These are phyloP conservation scores for Mycena epipterygia DNA, from an alignment of 768 basidiomycete genomes.

Conservation along the genomic window DNA sequence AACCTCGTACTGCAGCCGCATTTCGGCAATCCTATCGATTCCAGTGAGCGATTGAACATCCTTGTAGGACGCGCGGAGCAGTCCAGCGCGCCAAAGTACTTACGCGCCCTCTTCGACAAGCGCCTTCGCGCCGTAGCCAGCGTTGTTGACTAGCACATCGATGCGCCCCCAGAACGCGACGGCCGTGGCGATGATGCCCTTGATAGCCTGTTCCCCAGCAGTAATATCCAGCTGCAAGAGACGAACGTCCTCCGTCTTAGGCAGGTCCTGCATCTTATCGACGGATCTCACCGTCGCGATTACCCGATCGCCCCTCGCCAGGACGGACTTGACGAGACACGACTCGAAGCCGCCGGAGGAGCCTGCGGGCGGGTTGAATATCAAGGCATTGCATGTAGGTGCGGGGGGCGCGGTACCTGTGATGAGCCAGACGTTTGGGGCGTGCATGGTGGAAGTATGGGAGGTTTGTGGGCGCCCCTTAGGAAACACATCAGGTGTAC, in stretches of 20 bases:
- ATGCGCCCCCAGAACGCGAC: conserved; percentile 53
- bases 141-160: conserved; percentile 61
- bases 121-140: conserved; percentile 52
- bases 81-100: conserved; percentile 19
- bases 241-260: conserved; percentile 40
- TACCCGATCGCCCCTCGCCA: conserved; percentile 60
- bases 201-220: conserved; percentile 44
- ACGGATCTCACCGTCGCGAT: conserved; percentile 57
- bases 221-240: conserved; percentile 55
- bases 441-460: conserved; percentile 13
- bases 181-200: conserved; percentile 46
- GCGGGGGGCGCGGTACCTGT: background rate
- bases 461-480: too few species aligned
- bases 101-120: conserved; percentile 58
- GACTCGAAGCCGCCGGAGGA: conserved; percentile 57
- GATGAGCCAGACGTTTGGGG: conserved; percentile 16
- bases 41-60: background rate
- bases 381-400: too few species aligned
- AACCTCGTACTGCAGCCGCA: conserved; percentile 27
- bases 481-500: too few species aligned
- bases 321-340: conserved; percentile 49
- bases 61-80: background rate
- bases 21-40: conserved; percentile 4
- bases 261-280: conserved; percentile 42
- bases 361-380: conserved; percentile 36